These are phyloP conservation scores for Backusella westeae DNA, from an alignment of 192 early-diverging fungal species.

Conservation along the genomic window DNA sequence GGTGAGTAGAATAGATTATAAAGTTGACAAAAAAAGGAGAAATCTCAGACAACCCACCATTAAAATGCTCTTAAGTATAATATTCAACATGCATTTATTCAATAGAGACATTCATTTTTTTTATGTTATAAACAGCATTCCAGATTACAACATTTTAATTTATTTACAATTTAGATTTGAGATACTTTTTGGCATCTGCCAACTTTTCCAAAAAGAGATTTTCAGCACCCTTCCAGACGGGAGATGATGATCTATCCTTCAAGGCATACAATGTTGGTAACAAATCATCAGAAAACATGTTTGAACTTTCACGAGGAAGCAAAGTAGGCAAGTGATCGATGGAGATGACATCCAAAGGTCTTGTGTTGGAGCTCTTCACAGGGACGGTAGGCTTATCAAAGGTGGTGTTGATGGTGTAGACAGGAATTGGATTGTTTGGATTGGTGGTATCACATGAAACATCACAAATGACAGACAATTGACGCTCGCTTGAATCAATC, in stretches of 20 bases:
- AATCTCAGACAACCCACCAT: too few species aligned
- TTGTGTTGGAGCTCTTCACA: slow-evolving; percentile 57
- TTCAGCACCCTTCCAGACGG: slow-evolving; percentile 84
- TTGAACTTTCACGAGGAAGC: slow-evolving; percentile 86
- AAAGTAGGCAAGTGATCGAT: slow-evolving; percentile 98
- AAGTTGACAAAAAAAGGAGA: too few species aligned
- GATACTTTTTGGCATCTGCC: slow-evolving; percentile 18
- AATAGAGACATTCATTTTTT: background rate
- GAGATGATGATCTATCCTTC: slow-evolving; percentile 54
- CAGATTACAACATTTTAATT: background rate
- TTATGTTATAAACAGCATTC: background rate
- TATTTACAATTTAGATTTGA: slow-evolving; percentile 6
- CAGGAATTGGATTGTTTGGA: slow-evolving; percentile 95
- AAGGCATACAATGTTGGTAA: slow-evolving; percentile 77
- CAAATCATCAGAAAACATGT: slow-evolving; percentile 83
- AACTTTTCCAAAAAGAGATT: slow-evolving; percentile 82
- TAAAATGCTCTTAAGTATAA: background rate
- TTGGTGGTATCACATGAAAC: slow-evolving; percentile 97
- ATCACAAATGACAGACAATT: slow-evolving; percentile 83
- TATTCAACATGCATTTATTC: background rate
- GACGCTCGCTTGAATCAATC: slow-evolving; percentile 60
- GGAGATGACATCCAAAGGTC: slow-evolving; percentile 84
- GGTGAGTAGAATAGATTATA: too few species aligned
- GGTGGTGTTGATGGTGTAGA: slow-evolving; percentile 89
- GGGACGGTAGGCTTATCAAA: slow-evolving; percentile 87